phyloP scores from a whole-genome alignment of 352 stramenopile genomes.

The Phytophthora hibernalis region DNA sequence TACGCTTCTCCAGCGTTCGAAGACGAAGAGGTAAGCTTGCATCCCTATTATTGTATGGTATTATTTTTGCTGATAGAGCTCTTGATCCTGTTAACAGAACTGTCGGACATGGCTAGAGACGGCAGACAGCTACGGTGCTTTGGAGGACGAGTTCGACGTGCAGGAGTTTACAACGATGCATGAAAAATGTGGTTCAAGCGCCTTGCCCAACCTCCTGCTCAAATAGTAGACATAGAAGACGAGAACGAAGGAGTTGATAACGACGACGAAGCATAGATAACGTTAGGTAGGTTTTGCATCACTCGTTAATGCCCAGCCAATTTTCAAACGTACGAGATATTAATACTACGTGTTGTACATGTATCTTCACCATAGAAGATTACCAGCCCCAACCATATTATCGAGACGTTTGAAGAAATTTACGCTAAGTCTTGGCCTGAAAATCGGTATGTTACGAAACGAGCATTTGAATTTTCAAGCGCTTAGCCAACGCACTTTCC shows the following conservation, averaged over 20 bases:
- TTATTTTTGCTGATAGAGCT: no score
- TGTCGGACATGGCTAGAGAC: constrained; percentile 83
- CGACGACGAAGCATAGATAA: background rate
- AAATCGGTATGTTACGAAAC: background rate
- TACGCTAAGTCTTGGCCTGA: no score
- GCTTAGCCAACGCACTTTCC: constrained; percentile 3
- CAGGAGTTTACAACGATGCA: constrained; percentile 66
- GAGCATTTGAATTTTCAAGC: constrained; percentile 7
- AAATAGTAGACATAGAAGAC: constrained; percentile 36
- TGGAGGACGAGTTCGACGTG: constrained; percentile 79
- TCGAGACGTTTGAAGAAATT: no score
- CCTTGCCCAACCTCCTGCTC: constrained; percentile 52
- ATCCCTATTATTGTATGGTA: background rate
- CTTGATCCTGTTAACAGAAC: constrained; percentile 43
- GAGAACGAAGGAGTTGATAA: constrained; percentile 14
- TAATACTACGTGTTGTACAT: no score
- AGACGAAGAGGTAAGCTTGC: constrained; percentile 57
- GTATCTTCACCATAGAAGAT: no score
- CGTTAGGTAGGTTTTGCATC: background rate
- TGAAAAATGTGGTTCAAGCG: constrained; percentile 64
- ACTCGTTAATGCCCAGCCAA: no score
- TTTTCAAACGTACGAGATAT: background rate
- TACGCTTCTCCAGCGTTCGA: constrained; percentile 62
- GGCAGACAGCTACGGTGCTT: constrained; percentile 75
- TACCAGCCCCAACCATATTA: no score